These are phyloP conservation scores for Parachaetomium inaequale DNA, from an alignment of 495 filamentous ascomycete genomes.

Conservation along the genomic window DNA sequence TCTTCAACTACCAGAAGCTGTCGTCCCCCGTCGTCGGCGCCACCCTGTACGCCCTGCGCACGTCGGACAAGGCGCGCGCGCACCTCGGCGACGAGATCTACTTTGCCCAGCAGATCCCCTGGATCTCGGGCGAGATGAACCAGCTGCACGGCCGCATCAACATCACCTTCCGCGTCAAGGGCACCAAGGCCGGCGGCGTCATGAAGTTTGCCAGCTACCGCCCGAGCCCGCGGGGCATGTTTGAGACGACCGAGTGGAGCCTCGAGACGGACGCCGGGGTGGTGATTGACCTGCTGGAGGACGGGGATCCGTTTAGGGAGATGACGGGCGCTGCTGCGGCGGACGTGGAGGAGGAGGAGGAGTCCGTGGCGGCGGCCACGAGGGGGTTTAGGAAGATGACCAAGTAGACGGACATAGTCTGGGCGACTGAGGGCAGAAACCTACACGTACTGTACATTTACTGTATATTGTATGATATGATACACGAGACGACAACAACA, in stretches of 20 bases:
- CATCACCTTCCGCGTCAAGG: conserved; percentile 83
- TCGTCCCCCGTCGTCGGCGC: conserved; percentile 76
- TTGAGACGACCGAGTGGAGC: conserved; percentile 76
- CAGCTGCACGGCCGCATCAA: conserved; percentile 89
- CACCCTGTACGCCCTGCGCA: conserved; percentile 87
- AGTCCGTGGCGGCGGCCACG: conserved; percentile 27
- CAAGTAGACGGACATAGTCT: conserved; percentile 24
- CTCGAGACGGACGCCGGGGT: conserved; percentile 63
- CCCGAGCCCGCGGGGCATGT: conserved; percentile 65
- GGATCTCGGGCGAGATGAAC: conserved; percentile 91
- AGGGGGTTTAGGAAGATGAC: conserved; percentile 46
- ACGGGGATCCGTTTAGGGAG: conserved; percentile 57
- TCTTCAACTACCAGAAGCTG: conserved; percentile 98
- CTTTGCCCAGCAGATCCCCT: conserved; percentile 81
- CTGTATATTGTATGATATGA: conserved; percentile 15
- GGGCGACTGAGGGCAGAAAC: conserved; percentile 6
- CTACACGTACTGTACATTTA: conserved; percentile 21
- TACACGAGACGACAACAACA: conserved; percentile 13
- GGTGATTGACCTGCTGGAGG: conserved; percentile 64
- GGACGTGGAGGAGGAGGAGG: conserved; percentile 32
- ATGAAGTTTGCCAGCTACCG: conserved; percentile 81
- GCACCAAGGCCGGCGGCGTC: conserved; percentile 63
- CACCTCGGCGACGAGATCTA: conserved; percentile 89
- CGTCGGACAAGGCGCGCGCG: conserved; percentile 66
- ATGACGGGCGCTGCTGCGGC: conserved; percentile 20